A percentile compares a stretch with the other conserved stretches of the same genome.
Evolutionary conservation across 331 rosid genomes (phyloP).

Genomic region (Malus hybrid): DNA sequence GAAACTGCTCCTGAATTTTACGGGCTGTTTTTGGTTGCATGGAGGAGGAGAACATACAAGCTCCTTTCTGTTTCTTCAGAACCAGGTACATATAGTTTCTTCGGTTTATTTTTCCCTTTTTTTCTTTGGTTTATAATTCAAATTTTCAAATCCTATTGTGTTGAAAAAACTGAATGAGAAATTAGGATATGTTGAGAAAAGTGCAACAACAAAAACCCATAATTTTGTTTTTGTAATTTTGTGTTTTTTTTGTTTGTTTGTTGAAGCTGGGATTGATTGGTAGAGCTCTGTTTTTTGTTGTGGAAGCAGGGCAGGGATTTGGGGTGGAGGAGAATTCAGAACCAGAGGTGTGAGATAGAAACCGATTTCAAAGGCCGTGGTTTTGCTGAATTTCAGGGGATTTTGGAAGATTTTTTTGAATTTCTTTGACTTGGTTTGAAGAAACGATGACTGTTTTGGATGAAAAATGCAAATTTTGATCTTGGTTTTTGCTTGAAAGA

Average conservation of each 20-base stretch:
- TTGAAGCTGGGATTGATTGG: neutral
- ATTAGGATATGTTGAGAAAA: neutral
- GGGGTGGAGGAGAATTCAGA: slow-evolving; percentile 16
- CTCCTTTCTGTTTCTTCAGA: slow-evolving; percentile 23
- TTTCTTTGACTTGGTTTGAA: slow-evolving; percentile 15
- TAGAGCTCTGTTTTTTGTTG: neutral
- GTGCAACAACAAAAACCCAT: slow-evolving; percentile 7
- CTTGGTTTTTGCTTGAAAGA: slow-evolving; percentile 36
- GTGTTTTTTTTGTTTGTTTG: neutral
- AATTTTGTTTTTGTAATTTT: neutral
- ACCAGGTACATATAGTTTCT: slow-evolving; percentile 26
- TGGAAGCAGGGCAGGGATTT: slow-evolving; percentile 24
- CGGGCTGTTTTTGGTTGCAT: slow-evolving; percentile 8
- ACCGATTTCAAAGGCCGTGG: neutral
- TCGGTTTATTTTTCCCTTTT: neutral
- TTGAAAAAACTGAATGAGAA: neutral
- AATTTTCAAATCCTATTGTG: neutral
- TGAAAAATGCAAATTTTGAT: slow-evolving; percentile 29
- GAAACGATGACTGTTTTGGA: slow-evolving; percentile 17
- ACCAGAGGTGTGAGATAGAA: slow-evolving; percentile 10
- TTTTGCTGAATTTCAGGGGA: slow-evolving; percentile 10
- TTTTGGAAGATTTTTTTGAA: neutral
- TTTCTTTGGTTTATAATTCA: neutral
- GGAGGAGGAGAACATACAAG: slow-evolving; percentile 16
- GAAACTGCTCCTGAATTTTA: slow-evolving; percentile 10